phyloP scores from a whole-genome alignment of 1,284 basidiomycete genomes.

The Apiotrichum gracile region DNA sequence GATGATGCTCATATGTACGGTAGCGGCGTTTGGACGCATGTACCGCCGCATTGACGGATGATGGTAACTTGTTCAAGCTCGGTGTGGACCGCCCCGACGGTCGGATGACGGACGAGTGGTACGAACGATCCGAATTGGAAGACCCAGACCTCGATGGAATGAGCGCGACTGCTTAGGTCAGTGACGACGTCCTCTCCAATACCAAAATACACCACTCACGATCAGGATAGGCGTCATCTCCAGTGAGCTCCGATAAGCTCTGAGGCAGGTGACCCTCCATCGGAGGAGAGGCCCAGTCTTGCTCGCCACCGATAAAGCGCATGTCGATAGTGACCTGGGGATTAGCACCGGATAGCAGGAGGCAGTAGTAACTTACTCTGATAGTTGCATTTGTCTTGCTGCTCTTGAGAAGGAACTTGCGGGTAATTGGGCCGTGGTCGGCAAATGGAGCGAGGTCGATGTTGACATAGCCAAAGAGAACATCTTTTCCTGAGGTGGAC shows the following conservation, averaged over 20 bases:
- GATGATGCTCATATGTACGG: constrained; percentile 29
- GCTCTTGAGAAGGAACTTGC: constrained; percentile 40
- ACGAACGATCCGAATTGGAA: constrained; percentile 15
- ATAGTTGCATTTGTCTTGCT: constrained; percentile 46
- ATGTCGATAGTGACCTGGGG: constrained; percentile 40
- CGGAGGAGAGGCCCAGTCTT: constrained; percentile 35
- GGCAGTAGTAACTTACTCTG: constrained; percentile 22
- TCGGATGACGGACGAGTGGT: constrained; percentile 3
- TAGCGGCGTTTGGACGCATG: constrained; percentile 20
- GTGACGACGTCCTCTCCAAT: no score
- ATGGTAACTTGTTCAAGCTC: constrained; percentile 1
- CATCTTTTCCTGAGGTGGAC: neutral
- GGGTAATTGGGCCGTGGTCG: constrained; percentile 34
- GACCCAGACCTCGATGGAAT: constrained; percentile 21
- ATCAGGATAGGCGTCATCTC: constrained; percentile 12
- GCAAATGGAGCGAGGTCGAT: constrained; percentile 47
- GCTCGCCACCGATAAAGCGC: constrained; percentile 38
- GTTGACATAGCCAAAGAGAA: constrained; percentile 39
- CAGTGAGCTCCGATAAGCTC: constrained; percentile 26
- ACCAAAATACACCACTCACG: constrained; percentile 17
- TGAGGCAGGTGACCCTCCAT: constrained; percentile 40
- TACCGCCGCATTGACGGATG: constrained; percentile 6
- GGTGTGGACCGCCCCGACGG: constrained; percentile 3
- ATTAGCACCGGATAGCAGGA: constrained; percentile 2
- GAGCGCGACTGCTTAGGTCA: constrained; percentile 17